Conservation (phyloP, 257 asterid genomes). For the Nicotiana obtusifolia region DNA sequence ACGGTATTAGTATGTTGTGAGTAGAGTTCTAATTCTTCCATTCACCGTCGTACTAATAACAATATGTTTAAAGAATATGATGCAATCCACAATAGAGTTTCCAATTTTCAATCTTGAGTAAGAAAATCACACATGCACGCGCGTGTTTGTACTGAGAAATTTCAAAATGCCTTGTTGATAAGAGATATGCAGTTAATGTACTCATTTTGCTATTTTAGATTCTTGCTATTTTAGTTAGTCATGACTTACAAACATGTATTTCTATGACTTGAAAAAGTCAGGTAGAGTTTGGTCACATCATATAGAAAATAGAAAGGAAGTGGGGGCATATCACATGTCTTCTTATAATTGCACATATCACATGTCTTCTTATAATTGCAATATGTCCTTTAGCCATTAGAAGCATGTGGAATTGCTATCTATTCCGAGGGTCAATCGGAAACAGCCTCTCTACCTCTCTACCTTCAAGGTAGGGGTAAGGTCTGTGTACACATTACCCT, state of each 20-base stretch:
- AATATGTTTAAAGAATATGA: no score
- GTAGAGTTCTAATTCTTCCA: background rate
- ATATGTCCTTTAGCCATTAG: background rate
- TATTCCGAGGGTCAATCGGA: no score
- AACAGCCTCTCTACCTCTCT: no score
- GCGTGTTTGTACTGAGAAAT: no score
- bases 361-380: background rate
- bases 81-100: background rate
- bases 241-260: background rate
- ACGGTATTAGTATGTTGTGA: background rate
- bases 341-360: background rate
- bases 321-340: background rate
- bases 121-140: no score
- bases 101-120: background rate
- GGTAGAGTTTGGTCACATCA: background rate
- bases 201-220: background rate
- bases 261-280: background rate
- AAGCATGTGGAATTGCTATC: background rate
- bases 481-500: no score
- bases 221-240: background rate
- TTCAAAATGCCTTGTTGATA: background rate
- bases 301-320: background rate
- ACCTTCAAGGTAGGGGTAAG: no score
- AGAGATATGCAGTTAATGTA: no score
- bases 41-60: background rate